Base-by-base conservation (phyloP, 75 land plant species). In the Adiantum capillusveneris region DNA sequence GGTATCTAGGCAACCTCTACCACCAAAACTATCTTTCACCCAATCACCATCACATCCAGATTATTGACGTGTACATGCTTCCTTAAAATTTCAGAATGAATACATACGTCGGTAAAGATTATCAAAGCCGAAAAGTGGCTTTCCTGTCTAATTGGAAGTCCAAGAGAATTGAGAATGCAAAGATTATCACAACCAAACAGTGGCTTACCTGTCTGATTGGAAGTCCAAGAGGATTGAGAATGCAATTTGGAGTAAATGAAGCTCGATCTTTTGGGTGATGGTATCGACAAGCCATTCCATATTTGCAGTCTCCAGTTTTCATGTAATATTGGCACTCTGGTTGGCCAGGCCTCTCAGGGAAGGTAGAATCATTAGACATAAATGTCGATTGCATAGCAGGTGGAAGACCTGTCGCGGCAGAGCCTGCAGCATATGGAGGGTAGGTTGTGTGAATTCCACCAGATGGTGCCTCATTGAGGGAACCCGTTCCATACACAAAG, bases 261-360 rank as follows among this genome's bases (percentile, higher is more conserved):
- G 69, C 36, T 59, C 99, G 81, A 44, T 95, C 99, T 59, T 76
- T 86, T 0, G 99, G 99, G 70, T 95, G 99, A 74, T 95, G 92
- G 62, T 75, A 95, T 42, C 79, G 69, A 75, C 99, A 95, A 30
- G 80, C 75, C 14, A 82, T 79, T 63, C 99, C 99, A 75, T 82
- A 95, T 59, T 95, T 95, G 62, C 99, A 95, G 69, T 90, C 97
- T 25, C 99, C 99, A 27, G 99, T 95, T 62, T 95, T 95, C 88
- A 95, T 81, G 73, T 95, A 95, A 60, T 84, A 94, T 56, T 90
- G 93, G 62, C 99, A 95, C 37, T 90, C 99, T 39, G 81, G 92
- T 56, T 87, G 84, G 27, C 80, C 94, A 51, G 85, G 94, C 50
- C 94, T 75, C 69, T 85, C 89, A 44, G 94, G 94, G 64, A 88